These are phyloP conservation scores for Neurospora sp. DNA, from an alignment of 495 filamentous ascomycete genomes.

Conservation along the genomic window DNA sequence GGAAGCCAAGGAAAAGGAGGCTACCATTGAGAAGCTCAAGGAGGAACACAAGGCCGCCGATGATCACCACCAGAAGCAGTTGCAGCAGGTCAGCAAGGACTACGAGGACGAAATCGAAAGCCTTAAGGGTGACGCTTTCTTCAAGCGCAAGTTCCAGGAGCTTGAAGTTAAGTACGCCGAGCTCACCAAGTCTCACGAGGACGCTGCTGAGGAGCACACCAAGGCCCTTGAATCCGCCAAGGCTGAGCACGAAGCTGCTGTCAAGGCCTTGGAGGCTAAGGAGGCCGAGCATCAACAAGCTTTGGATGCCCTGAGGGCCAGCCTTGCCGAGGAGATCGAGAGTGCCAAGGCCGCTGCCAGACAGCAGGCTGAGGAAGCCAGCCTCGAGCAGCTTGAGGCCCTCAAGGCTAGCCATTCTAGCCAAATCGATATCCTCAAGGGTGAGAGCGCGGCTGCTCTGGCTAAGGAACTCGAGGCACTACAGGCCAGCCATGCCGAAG, in stretches of 20 bases:
- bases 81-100: conserved; percentile 41
- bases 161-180: conserved; percentile 38
- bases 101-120: conserved; percentile 47
- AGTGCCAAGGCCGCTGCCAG: conserved; percentile 29
- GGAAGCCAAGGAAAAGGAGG: conserved; percentile 30
- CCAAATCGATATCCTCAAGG: conserved; percentile 32
- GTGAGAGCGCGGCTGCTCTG: conserved; percentile 26
- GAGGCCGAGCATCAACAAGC: conserved; percentile 33
- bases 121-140: conserved; percentile 44
- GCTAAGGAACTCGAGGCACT: conserved; percentile 32
- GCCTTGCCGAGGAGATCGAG: conserved; percentile 37
- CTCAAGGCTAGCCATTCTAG: conserved; percentile 40
- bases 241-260: conserved; percentile 22
- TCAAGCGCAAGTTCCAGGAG: conserved; percentile 43
- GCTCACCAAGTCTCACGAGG: conserved; percentile 29
- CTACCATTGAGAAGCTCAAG: conserved; percentile 25
- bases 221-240: conserved; percentile 30
- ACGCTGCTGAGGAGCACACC: conserved; percentile 25
- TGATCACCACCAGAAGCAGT: conserved; percentile 39
- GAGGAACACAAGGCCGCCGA: conserved; percentile 32
- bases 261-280: conserved; percentile 29
- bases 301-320: conserved; percentile 33
- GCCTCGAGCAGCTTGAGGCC: conserved; percentile 28
- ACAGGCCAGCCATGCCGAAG: conserved; percentile 28
- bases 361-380: conserved; percentile 25